phyloP scores from a whole-genome alignment of 352 stramenopile genomes.

The Poterioochromonas sp. region DNA sequence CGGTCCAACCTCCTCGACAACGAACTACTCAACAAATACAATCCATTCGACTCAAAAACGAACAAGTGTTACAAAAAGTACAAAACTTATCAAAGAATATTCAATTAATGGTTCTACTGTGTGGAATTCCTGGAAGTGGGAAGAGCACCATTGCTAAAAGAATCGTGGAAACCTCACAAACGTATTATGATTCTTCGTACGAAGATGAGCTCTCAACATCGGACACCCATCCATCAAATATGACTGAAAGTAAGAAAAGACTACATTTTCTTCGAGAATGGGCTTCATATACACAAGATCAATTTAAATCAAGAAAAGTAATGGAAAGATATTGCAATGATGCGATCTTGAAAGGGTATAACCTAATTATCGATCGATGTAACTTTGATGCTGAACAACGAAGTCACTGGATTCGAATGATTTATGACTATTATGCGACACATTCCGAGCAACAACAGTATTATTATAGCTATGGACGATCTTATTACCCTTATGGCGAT shows the following conservation, averaged over 20 bases:
- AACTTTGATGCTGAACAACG: conserved; percentile 17
- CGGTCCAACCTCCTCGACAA: too few relatives aligned
- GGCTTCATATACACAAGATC: neutral
- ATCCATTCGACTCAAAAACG: too few relatives aligned
- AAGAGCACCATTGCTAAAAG: neutral
- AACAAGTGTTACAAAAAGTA: too few relatives aligned
- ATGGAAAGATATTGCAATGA: neutral
- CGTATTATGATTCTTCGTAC: neutral
- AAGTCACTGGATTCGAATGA: conserved; percentile 15
- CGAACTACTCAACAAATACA: too few relatives aligned
- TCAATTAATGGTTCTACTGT: neutral
- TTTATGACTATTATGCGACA: neutral
- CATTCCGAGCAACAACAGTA: too few relatives aligned
- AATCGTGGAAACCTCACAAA: neutral
- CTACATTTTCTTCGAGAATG: too few relatives aligned
- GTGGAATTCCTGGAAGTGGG: conserved; percentile 12
- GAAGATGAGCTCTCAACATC: too few relatives aligned
- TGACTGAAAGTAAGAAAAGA: too few relatives aligned
- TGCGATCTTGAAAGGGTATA: neutral
- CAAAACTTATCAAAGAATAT: too few relatives aligned
- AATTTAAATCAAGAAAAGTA: neutral
- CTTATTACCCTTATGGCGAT: too few relatives aligned
- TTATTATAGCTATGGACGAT: too few relatives aligned
- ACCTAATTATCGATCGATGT: conserved; percentile 24
- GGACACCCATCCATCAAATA: too few relatives aligned